Percentiles rank a stretch among this genome's conserved stretches.
Evolutionary conservation across 805 yeast species (phyloP).

Genomic region (Candida maltosa): DNA sequence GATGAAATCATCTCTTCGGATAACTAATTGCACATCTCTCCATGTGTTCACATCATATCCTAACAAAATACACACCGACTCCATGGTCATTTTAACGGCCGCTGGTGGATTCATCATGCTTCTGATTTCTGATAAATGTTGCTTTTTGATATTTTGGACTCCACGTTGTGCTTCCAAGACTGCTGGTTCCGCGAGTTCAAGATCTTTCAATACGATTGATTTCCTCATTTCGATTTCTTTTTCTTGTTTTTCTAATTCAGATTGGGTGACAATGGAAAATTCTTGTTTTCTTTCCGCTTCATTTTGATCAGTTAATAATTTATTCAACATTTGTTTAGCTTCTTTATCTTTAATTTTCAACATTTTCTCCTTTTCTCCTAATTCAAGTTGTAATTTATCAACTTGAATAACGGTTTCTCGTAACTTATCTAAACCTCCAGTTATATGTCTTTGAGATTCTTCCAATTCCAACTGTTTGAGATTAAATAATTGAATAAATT

Average conservation of each 20-base stretch:
- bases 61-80: conserved; percentile 79
- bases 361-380: conserved; percentile 50
- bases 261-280: conserved; percentile 74
- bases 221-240: conserved; percentile 53
- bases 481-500: conserved; percentile 42
- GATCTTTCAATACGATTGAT: conserved; percentile 53
- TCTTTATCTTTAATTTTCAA: conserved; percentile 58
- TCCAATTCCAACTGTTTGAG: conserved; percentile 49
- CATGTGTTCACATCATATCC: conserved; percentile 68
- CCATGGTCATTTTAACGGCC: conserved; percentile 79
- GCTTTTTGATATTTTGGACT: conserved; percentile 90
- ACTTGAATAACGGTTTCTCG: conserved; percentile 77
- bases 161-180: conserved; percentile 81
- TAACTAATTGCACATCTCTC: conserved; percentile 80
- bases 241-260: conserved; percentile 67
- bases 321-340: conserved; percentile 68
- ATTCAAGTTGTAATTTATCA: conserved; percentile 48
- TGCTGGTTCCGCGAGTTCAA: conserved; percentile 81
- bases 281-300: conserved; percentile 90
- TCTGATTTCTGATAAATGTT: conserved; percentile 83
- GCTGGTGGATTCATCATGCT: conserved; percentile 91
- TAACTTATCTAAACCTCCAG: conserved; percentile 69
- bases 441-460: conserved; percentile 67
- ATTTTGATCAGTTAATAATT: conserved; percentile 79
- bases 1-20: conserved; percentile 85